These are phyloP conservation scores for Edaphochlamys debaryana DNA, from an alignment of 139 green algal species.

Conservation along the genomic window DNA sequence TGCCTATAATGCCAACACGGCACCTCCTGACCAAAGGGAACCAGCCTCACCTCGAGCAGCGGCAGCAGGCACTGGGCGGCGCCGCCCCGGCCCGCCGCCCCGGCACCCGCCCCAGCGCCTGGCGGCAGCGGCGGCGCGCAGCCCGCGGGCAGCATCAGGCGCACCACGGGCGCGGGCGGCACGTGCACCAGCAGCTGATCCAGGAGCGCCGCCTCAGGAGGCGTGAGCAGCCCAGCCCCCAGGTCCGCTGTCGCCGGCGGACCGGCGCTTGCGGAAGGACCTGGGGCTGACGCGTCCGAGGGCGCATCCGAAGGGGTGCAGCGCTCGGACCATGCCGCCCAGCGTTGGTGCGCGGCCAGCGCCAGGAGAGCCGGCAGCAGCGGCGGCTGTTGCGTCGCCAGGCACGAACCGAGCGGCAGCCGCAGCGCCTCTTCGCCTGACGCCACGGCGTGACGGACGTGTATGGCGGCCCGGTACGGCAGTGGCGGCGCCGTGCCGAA, in stretches of 20 bases:
- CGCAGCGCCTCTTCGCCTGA: neutral
- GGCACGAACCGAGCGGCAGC: slow-evolving; percentile 3
- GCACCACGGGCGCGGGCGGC: neutral
- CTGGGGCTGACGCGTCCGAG: too few relatives aligned
- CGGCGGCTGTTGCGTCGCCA: neutral
- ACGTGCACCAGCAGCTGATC: slow-evolving; percentile 9
- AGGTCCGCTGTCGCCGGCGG: too few relatives aligned
- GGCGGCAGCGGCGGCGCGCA: neutral
- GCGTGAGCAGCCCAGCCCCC: too few relatives aligned
- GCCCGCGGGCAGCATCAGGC: neutral
- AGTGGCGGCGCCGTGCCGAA: neutral
- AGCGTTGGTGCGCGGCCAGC: neutral
- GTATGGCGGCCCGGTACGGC: slow-evolving; percentile 3
- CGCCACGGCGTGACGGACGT: neutral
- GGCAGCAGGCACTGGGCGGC: neutral
- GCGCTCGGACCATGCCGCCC: too few relatives aligned
- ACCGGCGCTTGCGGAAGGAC: neutral
- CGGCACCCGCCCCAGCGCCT: neutral
- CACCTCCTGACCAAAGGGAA: neutral
- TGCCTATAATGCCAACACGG: too few relatives aligned
- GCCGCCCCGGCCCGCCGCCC: neutral
- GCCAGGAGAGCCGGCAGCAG: neutral
- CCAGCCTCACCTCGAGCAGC: neutral
- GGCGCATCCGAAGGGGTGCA: too few relatives aligned
- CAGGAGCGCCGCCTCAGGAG: neutral